phyloP scores from a whole-genome alignment of 768 basidiomycete genomes.

The Asterophora parasitica region DNA sequence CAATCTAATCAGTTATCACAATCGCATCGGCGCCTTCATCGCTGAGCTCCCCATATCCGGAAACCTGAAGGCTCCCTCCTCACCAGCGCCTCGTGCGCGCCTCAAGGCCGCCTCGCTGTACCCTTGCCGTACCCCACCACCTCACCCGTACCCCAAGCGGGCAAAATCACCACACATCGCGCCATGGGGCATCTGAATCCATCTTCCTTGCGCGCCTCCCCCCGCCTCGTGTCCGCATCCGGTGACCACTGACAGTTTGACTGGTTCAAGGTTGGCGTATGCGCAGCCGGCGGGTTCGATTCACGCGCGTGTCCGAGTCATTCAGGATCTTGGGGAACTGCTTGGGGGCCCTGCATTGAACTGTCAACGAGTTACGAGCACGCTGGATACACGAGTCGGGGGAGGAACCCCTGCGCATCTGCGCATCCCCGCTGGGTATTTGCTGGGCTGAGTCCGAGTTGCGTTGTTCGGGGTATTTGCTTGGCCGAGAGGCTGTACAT shows the following conservation, averaged over 20 bases:
- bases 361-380: no score
- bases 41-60: constrained; percentile 5
- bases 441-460: no score
- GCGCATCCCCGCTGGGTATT: no score
- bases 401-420: no score
- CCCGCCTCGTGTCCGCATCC: constrained; percentile 14
- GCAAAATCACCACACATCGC: background rate
- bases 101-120: constrained; percentile 5
- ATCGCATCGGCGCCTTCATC: background rate
- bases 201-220: constrained; percentile 12
- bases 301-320: no score
- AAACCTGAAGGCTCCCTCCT: background rate
- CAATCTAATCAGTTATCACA: background rate
- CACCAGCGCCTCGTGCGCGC: constrained; percentile 9
- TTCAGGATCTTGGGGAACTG: no score
- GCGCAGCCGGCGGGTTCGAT: background rate
- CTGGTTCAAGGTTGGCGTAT: no score
- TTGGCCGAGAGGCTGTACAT: no score
- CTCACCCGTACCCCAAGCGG: background rate
- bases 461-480: no score
- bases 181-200: no score
- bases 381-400: constrained; percentile 8
- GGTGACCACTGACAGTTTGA: constrained; percentile 1
- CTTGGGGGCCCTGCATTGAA: no score
- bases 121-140: no score